Evolutionary conservation across 129 eudicot species (phyloP), one percentile per base, ranked within the genome.

Genomic region (Mikania micrantha): DNA sequence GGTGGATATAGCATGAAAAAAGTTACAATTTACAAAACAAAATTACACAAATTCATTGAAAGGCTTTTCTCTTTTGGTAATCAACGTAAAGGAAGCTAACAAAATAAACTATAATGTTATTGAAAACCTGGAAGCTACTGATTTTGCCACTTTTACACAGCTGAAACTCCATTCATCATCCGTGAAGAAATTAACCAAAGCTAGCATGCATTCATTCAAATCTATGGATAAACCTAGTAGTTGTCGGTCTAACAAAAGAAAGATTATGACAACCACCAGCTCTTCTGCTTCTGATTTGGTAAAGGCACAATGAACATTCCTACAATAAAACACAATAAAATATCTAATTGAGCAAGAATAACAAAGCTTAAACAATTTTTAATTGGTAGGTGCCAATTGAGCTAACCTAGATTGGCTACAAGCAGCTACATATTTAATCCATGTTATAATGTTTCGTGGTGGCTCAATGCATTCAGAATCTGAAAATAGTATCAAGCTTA

Each of bases 391-490:
- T 61, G 61, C 38, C 50, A 36, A 62, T 48, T 49, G 17, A 7
- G 15, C 86, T 63, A 74, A 90, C 99, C 99, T 87, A 73, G 64
- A 69, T 81, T 80, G 86, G 74, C 81, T 74, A 74, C 84, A 83
- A 70, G 75, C 77, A 78, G 85, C 38, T 9, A 76, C 81, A 63
- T 16, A 89, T 61, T 87, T 89, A 78, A 94, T 83, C 97, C 97
- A 94, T 40, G 79, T 79, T 79, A 82, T 79, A 64, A 94, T 85
- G 71, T 85, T 93, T 77, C 80, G 85, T 21, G 97, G 87, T n/a
- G 87, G 87, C 22, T 90, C 90, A 47, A 11, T 20, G 54, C 17
- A 9, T 38, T 54, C 76, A 42, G 87, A 74, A 77, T 80, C 95
- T 85, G 58, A 66, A 44, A 69, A 52, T 67, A 59, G 50, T 12